phyloP scores from a whole-genome alignment of 257 asterid species.

The Solanum piurae region DNA sequence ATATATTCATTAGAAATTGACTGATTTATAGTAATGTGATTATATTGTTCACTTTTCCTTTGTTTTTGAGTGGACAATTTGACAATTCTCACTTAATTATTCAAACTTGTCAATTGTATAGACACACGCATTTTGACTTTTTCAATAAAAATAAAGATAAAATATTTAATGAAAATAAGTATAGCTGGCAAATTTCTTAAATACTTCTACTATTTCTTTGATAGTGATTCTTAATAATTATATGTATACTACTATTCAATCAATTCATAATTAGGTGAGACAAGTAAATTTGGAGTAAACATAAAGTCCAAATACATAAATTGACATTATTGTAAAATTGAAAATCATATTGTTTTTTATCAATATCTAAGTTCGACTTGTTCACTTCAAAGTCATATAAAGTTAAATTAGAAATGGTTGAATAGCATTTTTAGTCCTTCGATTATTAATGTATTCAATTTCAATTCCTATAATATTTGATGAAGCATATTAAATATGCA shows the following conservation, averaged over 20 bases:
- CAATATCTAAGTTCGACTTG: neutral
- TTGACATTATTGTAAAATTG: neutral
- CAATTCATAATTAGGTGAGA: neutral
- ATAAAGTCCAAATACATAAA: neutral
- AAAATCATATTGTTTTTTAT: neutral
- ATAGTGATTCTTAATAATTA: neutral
- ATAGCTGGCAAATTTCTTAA: neutral
- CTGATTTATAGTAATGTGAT: neutral
- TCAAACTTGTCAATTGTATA: neutral
- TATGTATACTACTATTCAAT: neutral
- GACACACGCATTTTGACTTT: neutral
- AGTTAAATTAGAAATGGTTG: neutral
- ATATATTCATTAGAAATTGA: neutral
- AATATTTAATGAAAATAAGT: neutral
- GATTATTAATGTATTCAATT: neutral
- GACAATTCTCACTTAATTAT: neutral
- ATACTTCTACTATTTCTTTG: neutral
- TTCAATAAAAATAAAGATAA: neutral
- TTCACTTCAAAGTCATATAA: neutral
- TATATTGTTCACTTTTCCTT: neutral
- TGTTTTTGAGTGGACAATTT: neutral
- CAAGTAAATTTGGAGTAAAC: neutral
- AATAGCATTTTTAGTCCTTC: neutral
- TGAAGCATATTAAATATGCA: neutral
- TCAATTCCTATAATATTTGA: neutral